A percentile compares a stretch with the other conserved stretches of the same genome.
These are phyloP conservation scores for Kazachstania sp. DNA, from an alignment of 1,139 yeast species.

Conservation along the genomic window DNA sequence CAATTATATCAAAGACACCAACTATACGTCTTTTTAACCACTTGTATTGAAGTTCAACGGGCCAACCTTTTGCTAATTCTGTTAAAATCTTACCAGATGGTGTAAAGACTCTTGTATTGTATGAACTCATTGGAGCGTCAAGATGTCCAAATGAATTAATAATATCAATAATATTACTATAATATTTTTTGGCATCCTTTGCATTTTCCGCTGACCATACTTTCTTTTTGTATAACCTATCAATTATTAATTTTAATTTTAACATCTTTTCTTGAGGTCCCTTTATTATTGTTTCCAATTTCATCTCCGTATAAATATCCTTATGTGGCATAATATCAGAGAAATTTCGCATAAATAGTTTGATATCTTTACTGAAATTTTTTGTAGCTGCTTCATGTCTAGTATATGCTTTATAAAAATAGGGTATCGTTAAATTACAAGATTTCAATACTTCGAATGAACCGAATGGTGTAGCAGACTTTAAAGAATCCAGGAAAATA, in stretches of 20 bases:
- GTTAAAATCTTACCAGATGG: slow-evolving; percentile 85
- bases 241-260: slow-evolving; percentile 57
- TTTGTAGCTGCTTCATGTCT: slow-evolving; percentile 88
- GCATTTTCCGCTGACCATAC: slow-evolving; percentile 34
- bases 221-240: slow-evolving; percentile 40
- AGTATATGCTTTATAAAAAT: slow-evolving; percentile 84
- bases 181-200: slow-evolving; percentile 36
- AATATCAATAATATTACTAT: slow-evolving; percentile 49
- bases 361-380: slow-evolving; percentile 39
- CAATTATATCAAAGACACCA: slow-evolving; percentile 57
- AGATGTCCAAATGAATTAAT: slow-evolving; percentile 75
- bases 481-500: slow-evolving; percentile 66
- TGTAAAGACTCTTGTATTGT: slow-evolving; percentile 64
- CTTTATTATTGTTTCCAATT: slow-evolving; percentile 60
- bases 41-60: slow-evolving; percentile 74
- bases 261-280: slow-evolving; percentile 63
- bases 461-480: slow-evolving; percentile 59
- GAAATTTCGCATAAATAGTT: slow-evolving; percentile 29
- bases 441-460: slow-evolving; percentile 68
- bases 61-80: slow-evolving; percentile 82
- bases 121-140: slow-evolving; percentile 35
- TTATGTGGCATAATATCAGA: slow-evolving; percentile 19
- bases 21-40: slow-evolving; percentile 84
- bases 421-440: slow-evolving; percentile 72
- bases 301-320: slow-evolving; percentile 42